Evolutionary conservation across 805 yeast genomes (phyloP), one percentile per base, ranked within the genome.

Genomic region (Isabelozyma gotoi): DNA sequence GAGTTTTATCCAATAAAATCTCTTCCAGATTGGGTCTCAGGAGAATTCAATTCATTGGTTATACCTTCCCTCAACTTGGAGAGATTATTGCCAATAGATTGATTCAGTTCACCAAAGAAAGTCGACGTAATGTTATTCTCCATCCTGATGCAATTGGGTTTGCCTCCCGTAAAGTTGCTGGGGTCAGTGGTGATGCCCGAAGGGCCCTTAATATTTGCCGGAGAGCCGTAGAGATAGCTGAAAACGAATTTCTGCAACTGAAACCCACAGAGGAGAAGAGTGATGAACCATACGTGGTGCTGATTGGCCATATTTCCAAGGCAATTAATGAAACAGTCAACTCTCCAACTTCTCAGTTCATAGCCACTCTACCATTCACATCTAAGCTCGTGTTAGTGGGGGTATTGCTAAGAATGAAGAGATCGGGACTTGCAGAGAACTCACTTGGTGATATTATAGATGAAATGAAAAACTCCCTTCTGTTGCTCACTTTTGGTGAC

Each of bases 121-220:
- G 47, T 56, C 57, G 59, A 36, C 61, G 74, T 47, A 77, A 76
- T 39, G 71, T 81, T 41, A 59, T 68, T 3, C 71, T 81, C 12
- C 71, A 74, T 14, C 70, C 74, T 16, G 96, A 87, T 57, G 97
- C 99, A 0, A 80, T 91, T 50, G 92, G 85, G 45, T 90, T 86
- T 70, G 97, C 97, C 0, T 81, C 97, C 1, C 77, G 97, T 64
- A 91, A 90, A 62, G 95, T 94, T 36, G 96, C 98, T 4, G 82
- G 94, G 65, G 97, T 94, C 2, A 87, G 95, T 60, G 99, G 99
- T 45, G 99, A 94, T 71, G 99, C 97, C 1, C 75, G 99, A 56
- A 73, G 98, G 46, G 97, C 96, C 0, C 70, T 94, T 43, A 85
- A 85, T 44, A 86, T 94, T 18, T 86, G 97, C 57, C 76, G 91